phyloP scores from a whole-genome alignment of 2,329 filamentous ascomycete genomes.

The Stagonosporopsis rhizophila region DNA sequence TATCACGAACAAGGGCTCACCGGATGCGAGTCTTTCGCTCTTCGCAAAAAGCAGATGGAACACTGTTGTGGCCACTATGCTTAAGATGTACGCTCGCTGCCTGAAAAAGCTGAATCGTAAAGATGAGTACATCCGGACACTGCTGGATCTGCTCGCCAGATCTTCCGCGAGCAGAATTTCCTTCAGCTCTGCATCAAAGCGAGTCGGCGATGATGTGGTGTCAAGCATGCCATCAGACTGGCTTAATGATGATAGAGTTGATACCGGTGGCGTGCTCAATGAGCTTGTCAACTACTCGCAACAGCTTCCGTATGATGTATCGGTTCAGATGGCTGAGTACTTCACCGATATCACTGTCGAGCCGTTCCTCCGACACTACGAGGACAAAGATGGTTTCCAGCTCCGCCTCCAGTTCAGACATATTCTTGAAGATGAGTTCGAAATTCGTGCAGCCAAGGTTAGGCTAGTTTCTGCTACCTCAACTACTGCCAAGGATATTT shows the following conservation, averaged over 20 bases:
- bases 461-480: conserved; percentile 65
- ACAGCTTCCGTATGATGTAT: conserved; percentile 66
- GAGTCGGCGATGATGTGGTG: conserved; percentile 15
- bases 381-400: conserved; percentile 76
- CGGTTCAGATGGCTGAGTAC: conserved; percentile 73
- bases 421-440: conserved; percentile 73
- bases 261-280: conserved; percentile 47
- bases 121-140: conserved; percentile 79
- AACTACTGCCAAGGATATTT: conserved; percentile 70
- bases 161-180: conserved; percentile 54
- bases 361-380: conserved; percentile 72
- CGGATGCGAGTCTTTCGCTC: conserved; percentile 51
- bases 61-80: conserved; percentile 79
- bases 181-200: conserved; percentile 31
- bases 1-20: conserved; percentile 17
- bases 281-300: conserved; percentile 58
- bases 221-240: conserved; percentile 33
- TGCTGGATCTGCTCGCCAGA: conserved; percentile 77
- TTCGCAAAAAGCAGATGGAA: conserved; percentile 83
- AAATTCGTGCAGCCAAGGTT: conserved; percentile 69
- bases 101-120: conserved; percentile 76
- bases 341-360: conserved; percentile 74
- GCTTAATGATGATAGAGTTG: conserved; percentile 49
- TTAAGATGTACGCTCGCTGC: conserved; percentile 85
- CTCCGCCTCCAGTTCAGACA: conserved; percentile 73